Evolutionary conservation across 345 rosid species (phyloP), one percentile per base, ranked within the genome.

Genomic region (Syzygium grande): DNA sequence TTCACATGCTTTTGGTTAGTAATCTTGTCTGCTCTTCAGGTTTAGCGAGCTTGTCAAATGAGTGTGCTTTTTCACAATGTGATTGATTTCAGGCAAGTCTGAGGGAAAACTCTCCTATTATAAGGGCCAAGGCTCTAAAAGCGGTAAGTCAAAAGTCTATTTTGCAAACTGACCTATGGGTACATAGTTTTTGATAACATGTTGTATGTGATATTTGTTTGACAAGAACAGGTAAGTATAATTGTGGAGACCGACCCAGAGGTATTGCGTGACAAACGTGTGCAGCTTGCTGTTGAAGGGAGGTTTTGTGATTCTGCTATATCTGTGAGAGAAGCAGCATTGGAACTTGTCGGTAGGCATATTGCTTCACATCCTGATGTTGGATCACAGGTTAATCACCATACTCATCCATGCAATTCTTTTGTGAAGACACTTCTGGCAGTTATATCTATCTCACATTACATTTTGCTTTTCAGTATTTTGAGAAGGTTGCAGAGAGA

Each of bases 251-350:
- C 94, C 89, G 99, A 98, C 91, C 99, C 99, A 52, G 99, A 96
- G 94, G 99, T 98, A 77, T 91, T 96, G 89, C 91, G 98, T 84
- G 99, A 98, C 90, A 94, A 94, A 86, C 98, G 96, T 87, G 98
- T 98, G 85, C 99, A 98, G 90, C 87, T 94, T 90, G 99, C 99
- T 90, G 99, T 98, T 90, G 98, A 98, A 90, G 99, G 99, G 92
- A 95, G 99, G 93, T 96, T 98, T 91, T 98, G 99, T 87, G 99
- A 98, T 92, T 98, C 99, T 41, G 98, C 99, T 85, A 98, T 97
- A 90, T 98, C 99, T 88, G 99, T 94, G 46, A 98, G 99, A 90
- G 99, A 98, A 92, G 99, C 99, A 65, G 99, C 99, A 77, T 90
- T 98, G 89, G 99, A 98, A 92, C 99, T 98, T 90, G 99, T 98